Percentiles rank a stretch among this genome's conserved stretches.
phyloP scores from a whole-genome alignment of 495 filamentous ascomycete species.

The Aspergillus sparsus region DNA sequence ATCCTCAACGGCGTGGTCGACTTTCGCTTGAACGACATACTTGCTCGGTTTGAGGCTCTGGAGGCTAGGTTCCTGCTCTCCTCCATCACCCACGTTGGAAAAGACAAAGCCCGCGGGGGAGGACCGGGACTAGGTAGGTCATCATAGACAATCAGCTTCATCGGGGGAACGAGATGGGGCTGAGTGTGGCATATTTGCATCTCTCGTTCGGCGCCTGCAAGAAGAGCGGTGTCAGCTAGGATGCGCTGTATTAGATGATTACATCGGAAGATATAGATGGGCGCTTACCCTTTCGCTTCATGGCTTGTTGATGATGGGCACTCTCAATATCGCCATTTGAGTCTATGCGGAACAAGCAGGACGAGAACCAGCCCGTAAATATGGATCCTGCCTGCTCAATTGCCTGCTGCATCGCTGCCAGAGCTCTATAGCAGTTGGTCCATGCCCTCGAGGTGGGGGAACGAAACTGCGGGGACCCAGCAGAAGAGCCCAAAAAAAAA shows the following conservation, averaged over 20 bases:
- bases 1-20: slow-evolving; percentile 46
- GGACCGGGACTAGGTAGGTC: slow-evolving; percentile 39
- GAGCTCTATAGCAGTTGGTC: slow-evolving; percentile 38
- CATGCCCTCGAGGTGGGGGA: slow-evolving; percentile 28
- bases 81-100: slow-evolving; percentile 45
- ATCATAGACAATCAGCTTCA: slow-evolving; percentile 45
- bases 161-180: slow-evolving; percentile 51
- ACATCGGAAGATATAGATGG: not conserved
- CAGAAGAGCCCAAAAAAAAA: not conserved
- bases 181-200: slow-evolving; percentile 53
- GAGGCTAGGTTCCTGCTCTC: slow-evolving; percentile 44
- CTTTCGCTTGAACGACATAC: slow-evolving; percentile 51
- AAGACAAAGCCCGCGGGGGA: slow-evolving; percentile 34
- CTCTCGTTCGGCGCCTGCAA: slow-evolving; percentile 41
- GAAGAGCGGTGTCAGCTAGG: slow-evolving; percentile 11
- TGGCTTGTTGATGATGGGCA: slow-evolving; percentile 24
- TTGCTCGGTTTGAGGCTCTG: slow-evolving; percentile 53
- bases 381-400: slow-evolving; percentile 45
- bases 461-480: slow-evolving; percentile 7
- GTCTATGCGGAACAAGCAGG: slow-evolving; percentile 42
- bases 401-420: slow-evolving; percentile 48
- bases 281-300: slow-evolving; percentile 31
- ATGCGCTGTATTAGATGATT: slow-evolving; percentile 9
- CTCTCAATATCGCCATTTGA: slow-evolving; percentile 32
- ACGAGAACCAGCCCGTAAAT: slow-evolving; percentile 47